Percentiles rank a stretch among this genome's conserved stretches.
Conservation (phyloP, 2,329 filamentous ascomycete species). For the Arthrobotrys sphaeroides region DNA sequence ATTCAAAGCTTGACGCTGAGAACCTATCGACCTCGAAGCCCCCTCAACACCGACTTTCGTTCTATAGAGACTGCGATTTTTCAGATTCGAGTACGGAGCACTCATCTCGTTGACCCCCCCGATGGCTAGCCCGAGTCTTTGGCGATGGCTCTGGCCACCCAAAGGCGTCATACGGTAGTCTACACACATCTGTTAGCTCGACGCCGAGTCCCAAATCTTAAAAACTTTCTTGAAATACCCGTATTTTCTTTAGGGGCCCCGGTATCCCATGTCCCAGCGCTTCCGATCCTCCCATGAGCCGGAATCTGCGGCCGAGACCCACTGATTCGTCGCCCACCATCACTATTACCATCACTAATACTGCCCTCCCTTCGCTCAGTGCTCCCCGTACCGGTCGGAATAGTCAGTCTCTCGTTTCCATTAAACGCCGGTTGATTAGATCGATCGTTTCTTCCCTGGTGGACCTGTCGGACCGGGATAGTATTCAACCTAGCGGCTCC, state of each 20-base stretch:
- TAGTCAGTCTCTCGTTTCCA: constrained; percentile 25
- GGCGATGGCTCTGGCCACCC: neutral
- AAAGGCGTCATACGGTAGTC: constrained; percentile 3
- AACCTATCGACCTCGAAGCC: neutral
- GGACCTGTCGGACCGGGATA: neutral
- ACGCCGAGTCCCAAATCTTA: neutral
- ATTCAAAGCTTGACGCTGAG: neutral
- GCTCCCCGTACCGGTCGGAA: constrained; percentile 10
- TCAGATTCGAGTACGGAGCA: neutral
- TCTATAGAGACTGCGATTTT: constrained; percentile 2
- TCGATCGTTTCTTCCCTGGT: neutral
- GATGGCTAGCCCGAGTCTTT: neutral
- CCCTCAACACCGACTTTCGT: neutral
- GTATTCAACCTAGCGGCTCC: neutral
- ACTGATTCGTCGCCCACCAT: constrained; percentile 8
- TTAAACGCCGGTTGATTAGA: neutral
- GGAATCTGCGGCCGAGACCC: constrained; percentile 8
- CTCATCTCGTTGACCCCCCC: neutral
- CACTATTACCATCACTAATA: constrained; percentile 38
- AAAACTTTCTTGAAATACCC: neutral
- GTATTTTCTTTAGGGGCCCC: constrained; percentile 11
- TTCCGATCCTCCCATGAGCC: constrained; percentile 20
- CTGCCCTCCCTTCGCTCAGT: constrained; percentile 23
- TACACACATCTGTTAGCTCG: neutral
- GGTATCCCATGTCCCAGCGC: neutral